Conservation (phyloP, 1,139 yeast species). For the Yamadazyma songkhlaensis region DNA sequence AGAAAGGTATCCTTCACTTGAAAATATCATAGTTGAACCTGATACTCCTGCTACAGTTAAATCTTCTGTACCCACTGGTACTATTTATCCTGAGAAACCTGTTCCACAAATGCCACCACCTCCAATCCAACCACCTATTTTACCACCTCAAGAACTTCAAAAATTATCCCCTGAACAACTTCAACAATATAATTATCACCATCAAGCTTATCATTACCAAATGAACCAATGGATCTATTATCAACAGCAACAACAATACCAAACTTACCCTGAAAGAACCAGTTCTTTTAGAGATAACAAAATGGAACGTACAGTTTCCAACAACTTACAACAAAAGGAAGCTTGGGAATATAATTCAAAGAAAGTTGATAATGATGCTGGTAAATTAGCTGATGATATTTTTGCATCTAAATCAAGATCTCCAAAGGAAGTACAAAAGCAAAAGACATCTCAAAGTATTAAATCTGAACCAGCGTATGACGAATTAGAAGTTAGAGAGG, state of each 20-base stretch:
- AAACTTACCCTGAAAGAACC: neutral
- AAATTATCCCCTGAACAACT: slow-evolving; percentile 22
- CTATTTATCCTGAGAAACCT: neutral
- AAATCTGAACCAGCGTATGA: slow-evolving; percentile 13
- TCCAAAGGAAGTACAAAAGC: slow-evolving; percentile 11
- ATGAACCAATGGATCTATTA: slow-evolving; percentile 16
- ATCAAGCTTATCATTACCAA: slow-evolving; percentile 22
- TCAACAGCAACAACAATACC: slow-evolving; percentile 9
- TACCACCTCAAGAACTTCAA: slow-evolving; percentile 16
- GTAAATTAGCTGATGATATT: slow-evolving; percentile 41
- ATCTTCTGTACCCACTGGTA: neutral
- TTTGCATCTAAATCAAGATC: slow-evolving; percentile 21
- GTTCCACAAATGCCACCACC: neutral
- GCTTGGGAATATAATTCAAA: slow-evolving; percentile 34
- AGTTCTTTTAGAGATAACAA: neutral
- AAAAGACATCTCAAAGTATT: slow-evolving; percentile 15
- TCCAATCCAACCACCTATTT: slow-evolving; percentile 19
- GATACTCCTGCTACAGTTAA: slow-evolving; percentile 3
- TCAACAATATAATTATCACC: slow-evolving; percentile 22
- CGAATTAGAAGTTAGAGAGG: slow-evolving; percentile 1
- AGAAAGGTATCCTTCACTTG: slow-evolving; percentile 44
- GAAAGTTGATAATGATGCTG: slow-evolving; percentile 28
- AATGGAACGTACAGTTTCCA: neutral
- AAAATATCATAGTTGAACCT: slow-evolving; percentile 24
- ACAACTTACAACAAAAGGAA: slow-evolving; percentile 29